These are phyloP conservation scores for Lasiodiplodia sp. DNA, from an alignment of 2,329 filamentous ascomycete species.

Conservation along the genomic window DNA sequence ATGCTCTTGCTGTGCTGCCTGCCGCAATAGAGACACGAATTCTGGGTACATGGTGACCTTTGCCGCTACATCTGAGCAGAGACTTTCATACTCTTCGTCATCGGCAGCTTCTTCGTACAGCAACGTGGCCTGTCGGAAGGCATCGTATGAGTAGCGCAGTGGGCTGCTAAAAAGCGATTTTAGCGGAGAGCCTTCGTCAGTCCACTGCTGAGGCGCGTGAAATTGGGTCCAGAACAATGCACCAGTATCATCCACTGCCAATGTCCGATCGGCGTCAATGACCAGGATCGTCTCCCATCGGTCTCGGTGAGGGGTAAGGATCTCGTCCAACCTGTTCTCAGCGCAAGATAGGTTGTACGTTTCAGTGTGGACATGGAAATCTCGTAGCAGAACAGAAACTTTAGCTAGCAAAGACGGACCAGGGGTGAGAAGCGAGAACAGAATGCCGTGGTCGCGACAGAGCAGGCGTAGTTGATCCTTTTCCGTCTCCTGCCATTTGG, in stretches of 20 bases:
- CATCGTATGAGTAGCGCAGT: conserved; percentile 60
- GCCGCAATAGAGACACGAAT: conserved; percentile 54
- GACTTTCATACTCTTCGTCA: conserved; percentile 51
- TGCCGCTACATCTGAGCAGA: conserved; percentile 56
- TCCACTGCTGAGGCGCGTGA: conserved; percentile 46
- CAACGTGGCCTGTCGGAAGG: conserved; percentile 63
- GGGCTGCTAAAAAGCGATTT: conserved; percentile 56
- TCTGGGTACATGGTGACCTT: conserved; percentile 56
- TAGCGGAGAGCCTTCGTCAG: conserved; percentile 45
- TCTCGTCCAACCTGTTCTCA: conserved; percentile 43
- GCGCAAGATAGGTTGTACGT: conserved; percentile 48
- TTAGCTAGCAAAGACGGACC: conserved; percentile 24
- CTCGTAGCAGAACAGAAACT: conserved; percentile 42
- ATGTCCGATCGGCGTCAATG: conserved; percentile 66
- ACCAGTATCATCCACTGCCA: conserved; percentile 60
- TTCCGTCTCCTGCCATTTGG: conserved; percentile 59
- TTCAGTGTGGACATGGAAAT: conserved; percentile 52
- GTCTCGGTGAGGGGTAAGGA: conserved; percentile 36
- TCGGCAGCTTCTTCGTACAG: conserved; percentile 59
- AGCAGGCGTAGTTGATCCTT: conserved; percentile 50
- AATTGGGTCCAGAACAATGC: conserved; percentile 58
- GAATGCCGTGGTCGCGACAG: conserved; percentile 56
- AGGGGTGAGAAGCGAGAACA: conserved; percentile 54
- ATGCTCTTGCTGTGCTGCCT: conserved; percentile 41
- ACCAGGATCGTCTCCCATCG: conserved; percentile 58